A percentile compares a stretch with the other conserved stretches of the same genome.
Evolutionary conservation across 169 alveolate genomes (phyloP).

Genomic region (Gregarina niphandrodes): DNA sequence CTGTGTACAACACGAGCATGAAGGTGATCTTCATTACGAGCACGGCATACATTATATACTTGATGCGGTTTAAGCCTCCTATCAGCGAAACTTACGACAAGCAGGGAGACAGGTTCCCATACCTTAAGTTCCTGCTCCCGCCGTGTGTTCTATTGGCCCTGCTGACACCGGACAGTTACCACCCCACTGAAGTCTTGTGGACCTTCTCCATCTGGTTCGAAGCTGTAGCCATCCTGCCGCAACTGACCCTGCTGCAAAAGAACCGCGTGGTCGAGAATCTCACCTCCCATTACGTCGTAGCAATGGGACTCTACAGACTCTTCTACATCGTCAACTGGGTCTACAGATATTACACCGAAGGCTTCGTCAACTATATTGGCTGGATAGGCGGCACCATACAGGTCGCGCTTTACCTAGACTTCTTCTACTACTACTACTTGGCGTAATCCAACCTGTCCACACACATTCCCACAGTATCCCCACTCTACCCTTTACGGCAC

Average conservation of each 20-base stretch:
- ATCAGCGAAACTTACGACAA: constrained; percentile 62
- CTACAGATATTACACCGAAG: constrained; percentile 4
- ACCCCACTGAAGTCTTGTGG: constrained; percentile 39
- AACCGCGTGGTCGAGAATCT: constrained; percentile 67
- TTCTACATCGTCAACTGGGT: constrained; percentile 71
- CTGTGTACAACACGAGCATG: constrained; percentile 66
- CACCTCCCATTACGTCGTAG: constrained; percentile 67
- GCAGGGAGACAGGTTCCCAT: constrained; percentile 60
- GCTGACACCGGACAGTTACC: constrained; percentile 24
- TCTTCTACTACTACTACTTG: constrained; percentile 68
- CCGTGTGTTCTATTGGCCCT: constrained; percentile 45
- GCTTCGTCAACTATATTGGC: too few relatives aligned
- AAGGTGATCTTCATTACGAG: constrained; percentile 54
- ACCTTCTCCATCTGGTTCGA: constrained; percentile 80
- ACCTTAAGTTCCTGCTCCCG: constrained; percentile 52
- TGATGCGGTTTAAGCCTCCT: constrained; percentile 50
- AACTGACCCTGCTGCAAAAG: constrained; percentile 63
- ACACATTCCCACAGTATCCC: too few relatives aligned
- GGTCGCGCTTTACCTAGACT: constrained; percentile 69
- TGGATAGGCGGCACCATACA: constrained; percentile 64
- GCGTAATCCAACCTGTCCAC: too few relatives aligned
- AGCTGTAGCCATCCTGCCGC: constrained; percentile 82
- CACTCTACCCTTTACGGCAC: too few relatives aligned
- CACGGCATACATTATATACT: constrained; percentile 54
- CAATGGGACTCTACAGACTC: constrained; percentile 70